phyloP scores from a whole-genome alignment of 2,329 filamentous ascomycete genomes.

The Pseudodiploospora longispora region DNA sequence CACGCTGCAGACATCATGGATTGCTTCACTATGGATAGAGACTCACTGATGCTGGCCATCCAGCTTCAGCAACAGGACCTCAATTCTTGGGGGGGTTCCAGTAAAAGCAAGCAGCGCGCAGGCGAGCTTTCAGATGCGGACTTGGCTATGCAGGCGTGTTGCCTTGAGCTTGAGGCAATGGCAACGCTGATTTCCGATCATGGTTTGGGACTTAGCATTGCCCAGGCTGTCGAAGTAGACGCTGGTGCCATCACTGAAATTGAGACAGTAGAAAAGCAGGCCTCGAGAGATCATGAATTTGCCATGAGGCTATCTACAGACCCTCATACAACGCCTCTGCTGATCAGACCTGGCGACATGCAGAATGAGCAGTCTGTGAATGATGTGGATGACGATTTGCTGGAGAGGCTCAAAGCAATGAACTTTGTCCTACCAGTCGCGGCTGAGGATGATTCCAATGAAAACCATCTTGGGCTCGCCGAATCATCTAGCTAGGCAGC shows the following conservation, averaged over 20 bases:
- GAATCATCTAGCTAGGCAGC: conserved; percentile 2
- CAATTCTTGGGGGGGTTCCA: too few species aligned
- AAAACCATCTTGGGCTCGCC: background rate
- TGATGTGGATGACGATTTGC: conserved; percentile 1
- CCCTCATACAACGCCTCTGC: background rate
- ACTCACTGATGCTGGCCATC: too few species aligned
- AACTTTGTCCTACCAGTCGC: background rate
- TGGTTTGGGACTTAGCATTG: conserved; percentile 12
- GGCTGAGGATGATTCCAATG: background rate
- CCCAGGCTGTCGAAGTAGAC: conserved; percentile 9
- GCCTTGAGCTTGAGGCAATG: conserved; percentile 9
- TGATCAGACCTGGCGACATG: too few species aligned
- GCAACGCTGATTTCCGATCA: conserved; percentile 6
- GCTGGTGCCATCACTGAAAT: conserved; percentile 7
- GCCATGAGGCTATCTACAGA: background rate
- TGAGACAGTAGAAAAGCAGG: conserved; percentile 1
- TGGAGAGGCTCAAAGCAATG: background rate
- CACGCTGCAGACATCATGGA: too few species aligned
- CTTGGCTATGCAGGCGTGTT: conserved; percentile 7
- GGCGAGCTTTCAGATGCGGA: background rate
- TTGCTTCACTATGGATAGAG: too few species aligned
- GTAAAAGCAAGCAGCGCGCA: too few species aligned
- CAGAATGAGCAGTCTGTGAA: background rate
- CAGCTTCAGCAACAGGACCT: too few species aligned
- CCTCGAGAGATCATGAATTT: background rate